phyloP scores from a whole-genome alignment of 2,329 filamentous ascomycete genomes.

The Monilinia fructigena region DNA sequence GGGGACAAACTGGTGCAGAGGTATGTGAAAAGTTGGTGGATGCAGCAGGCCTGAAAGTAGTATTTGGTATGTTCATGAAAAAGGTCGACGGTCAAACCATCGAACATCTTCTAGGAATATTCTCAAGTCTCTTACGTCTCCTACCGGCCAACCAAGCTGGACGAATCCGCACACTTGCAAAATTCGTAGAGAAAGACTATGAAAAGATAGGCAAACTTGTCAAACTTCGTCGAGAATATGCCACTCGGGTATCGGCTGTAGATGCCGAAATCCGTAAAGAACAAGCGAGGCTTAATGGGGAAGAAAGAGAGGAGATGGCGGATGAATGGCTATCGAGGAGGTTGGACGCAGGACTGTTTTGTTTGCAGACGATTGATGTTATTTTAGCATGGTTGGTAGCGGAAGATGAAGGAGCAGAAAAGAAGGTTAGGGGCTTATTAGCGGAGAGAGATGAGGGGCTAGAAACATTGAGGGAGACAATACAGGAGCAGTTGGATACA shows the following conservation, averaged over 20 bases:
- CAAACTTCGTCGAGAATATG: slow-evolving; percentile 69
- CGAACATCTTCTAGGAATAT: slow-evolving; percentile 82
- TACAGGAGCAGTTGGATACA: slow-evolving; percentile 50
- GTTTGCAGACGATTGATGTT: slow-evolving; percentile 78
- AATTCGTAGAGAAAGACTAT: slow-evolving; percentile 94
- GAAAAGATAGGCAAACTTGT: slow-evolving; percentile 77
- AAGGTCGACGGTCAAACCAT: slow-evolving; percentile 65
- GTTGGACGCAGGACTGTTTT: slow-evolving; percentile 82
- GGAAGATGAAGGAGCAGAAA: slow-evolving; percentile 75
- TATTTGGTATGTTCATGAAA: slow-evolving; percentile 89
- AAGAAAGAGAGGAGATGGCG: slow-evolving; percentile 60
- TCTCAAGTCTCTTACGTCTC: slow-evolving; percentile 75
- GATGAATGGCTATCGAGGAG: slow-evolving; percentile 72
- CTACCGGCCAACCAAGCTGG: slow-evolving; percentile 75
- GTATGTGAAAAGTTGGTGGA: slow-evolving; percentile 79
- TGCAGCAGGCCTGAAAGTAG: slow-evolving; percentile 76
- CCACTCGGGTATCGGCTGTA: slow-evolving; percentile 58
- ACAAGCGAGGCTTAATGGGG: slow-evolving; percentile 52
- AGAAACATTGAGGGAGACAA: slow-evolving; percentile 59
- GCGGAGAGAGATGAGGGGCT: slow-evolving; percentile 67
- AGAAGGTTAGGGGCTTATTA: slow-evolving; percentile 62
- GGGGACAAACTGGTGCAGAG: slow-evolving; percentile 53
- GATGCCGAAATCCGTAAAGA: slow-evolving; percentile 62
- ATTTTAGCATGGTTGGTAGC: slow-evolving; percentile 88
- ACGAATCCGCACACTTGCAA: slow-evolving; percentile 82